Percentiles rank a stretch among this genome's conserved stretches.
Evolutionary conservation across 2,329 filamentous ascomycete species (phyloP).

Genomic region (Mycocentrospora acerina): DNA sequence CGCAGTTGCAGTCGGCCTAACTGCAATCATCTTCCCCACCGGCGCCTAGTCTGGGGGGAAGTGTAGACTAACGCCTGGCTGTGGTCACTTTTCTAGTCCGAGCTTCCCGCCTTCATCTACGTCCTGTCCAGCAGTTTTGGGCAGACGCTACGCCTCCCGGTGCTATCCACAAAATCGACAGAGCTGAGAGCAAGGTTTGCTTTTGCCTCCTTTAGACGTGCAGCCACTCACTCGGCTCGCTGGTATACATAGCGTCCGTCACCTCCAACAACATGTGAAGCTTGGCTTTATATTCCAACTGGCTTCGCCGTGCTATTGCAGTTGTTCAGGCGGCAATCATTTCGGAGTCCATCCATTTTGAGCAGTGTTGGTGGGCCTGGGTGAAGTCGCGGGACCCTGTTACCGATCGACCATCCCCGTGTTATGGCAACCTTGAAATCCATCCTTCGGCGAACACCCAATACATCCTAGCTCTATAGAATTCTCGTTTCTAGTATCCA

Average conservation of each 20-base stretch:
- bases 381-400: constrained; percentile 23
- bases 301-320: constrained; percentile 23
- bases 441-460: constrained; percentile 16
- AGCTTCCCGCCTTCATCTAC: neutral
- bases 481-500: constrained; percentile 19
- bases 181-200: too few relatives aligned
- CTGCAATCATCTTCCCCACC: too few relatives aligned
- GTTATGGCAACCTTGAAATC: too few relatives aligned
- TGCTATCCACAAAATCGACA: neutral
- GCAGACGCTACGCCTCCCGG: too few relatives aligned
- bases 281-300: constrained; percentile 4
- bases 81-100: constrained; percentile 5
- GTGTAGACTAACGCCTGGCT: constrained; percentile 10
- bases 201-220: too few relatives aligned
- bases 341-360: constrained; percentile 32
- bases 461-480: constrained; percentile 18
- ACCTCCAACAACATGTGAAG: too few relatives aligned
- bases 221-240: too few relatives aligned
- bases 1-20: too few relatives aligned
- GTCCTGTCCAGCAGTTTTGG: neutral
- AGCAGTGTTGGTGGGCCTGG: constrained; percentile 18
- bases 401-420: constrained; percentile 29
- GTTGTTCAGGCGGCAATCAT: constrained; percentile 27
- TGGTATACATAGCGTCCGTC: too few relatives aligned
- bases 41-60: too few relatives aligned